Evolutionary conservation across 1,284 basidiomycete species (phyloP), one percentile per base, ranked within the genome.

Genomic region (Neonothopanus nambi): DNA sequence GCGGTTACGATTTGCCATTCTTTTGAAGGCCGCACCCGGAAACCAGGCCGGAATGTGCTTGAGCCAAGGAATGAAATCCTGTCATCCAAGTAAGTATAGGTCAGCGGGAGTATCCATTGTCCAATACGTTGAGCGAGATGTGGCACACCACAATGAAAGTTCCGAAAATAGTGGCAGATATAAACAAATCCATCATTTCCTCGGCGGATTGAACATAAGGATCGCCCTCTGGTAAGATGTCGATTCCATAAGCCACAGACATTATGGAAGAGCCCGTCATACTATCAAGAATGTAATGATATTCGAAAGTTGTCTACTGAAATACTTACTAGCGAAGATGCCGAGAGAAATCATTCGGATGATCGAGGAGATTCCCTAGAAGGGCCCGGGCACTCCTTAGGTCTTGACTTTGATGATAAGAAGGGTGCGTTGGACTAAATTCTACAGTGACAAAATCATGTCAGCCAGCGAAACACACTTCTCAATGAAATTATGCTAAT

Each of bases 351-450:
- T 64, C 56, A 1, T 65, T 59, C 1, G 70, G 72, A 11, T 54
- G 58, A 1, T 54, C 43, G 18, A 74, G 57, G 26, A 78, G 52
- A 11, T 57, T 62, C 11, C 61, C 51, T 15, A 79, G 58, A 20
- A 78, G 58, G 9, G 67, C 62, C 24, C 67, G 36, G 5, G 18
- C 11, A 28, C 30, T 39, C 23, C 30, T 48, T 5, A 24, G 13
- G 23, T 48, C 36, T 9, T 23, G 35, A 15, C 23, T 18, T 20
- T 12, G 47, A 15, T 39, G 5, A 39, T 20, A 33, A 24, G 6
- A 42, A n/a, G n/a, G 18, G 5, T 48, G 39, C 47, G 35, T 48
- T 45, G 46, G 17, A 44, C n/a, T n/a, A n/a, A n/a, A n/a, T n/a
- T n/a, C n/a, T n/a, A n/a, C n/a, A n/a, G n/a, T n/a, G n/a, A n/a